Conservation (phyloP, 2,329 filamentous ascomycete species). For the Diaporthe ilicicola region DNA sequence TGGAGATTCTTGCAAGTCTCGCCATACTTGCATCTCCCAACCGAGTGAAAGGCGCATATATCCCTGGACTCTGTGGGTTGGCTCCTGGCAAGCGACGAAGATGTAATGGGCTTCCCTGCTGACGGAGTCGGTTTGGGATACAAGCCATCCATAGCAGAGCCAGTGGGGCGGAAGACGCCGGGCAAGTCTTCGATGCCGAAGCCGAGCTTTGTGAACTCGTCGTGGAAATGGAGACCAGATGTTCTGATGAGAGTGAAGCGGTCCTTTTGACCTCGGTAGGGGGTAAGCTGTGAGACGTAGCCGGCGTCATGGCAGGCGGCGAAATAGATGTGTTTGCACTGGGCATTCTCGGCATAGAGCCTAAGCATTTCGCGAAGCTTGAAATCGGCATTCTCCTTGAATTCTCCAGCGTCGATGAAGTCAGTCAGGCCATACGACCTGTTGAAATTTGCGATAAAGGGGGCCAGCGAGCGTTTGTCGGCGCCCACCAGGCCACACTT, state of each 20-base stretch:
- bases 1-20: conserved; percentile 41
- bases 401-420: conserved; percentile 68
- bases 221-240: conserved; percentile 55
- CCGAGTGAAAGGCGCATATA: conserved; percentile 39
- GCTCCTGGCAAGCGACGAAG: conserved; percentile 3
- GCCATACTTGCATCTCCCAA: conserved; percentile 43
- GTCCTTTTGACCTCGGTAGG: conserved; percentile 56
- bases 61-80: conserved; percentile 32
- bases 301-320: conserved; percentile 69
- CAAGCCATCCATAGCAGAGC: conserved; percentile 27
- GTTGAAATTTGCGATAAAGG: conserved; percentile 66
- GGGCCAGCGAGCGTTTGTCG: conserved; percentile 63
- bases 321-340: conserved; percentile 72
- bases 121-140: conserved; percentile 26
- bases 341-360: conserved; percentile 63
- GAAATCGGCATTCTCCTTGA: conserved; percentile 67
- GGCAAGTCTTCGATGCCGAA: conserved; percentile 60
- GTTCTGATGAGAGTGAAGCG: conserved; percentile 63
- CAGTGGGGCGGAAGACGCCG: conserved; percentile 55
- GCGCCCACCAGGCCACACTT: conserved; percentile 58
- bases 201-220: conserved; percentile 60
- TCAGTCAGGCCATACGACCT: conserved; percentile 66
- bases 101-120: not conserved
- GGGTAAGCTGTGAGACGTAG: conserved; percentile 64
- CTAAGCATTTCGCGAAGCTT: conserved; percentile 62